A percentile compares a stretch with the other conserved stretches of the same genome.
Conservation (phyloP, 805 yeast species). For the Candida sonorensis region DNA sequence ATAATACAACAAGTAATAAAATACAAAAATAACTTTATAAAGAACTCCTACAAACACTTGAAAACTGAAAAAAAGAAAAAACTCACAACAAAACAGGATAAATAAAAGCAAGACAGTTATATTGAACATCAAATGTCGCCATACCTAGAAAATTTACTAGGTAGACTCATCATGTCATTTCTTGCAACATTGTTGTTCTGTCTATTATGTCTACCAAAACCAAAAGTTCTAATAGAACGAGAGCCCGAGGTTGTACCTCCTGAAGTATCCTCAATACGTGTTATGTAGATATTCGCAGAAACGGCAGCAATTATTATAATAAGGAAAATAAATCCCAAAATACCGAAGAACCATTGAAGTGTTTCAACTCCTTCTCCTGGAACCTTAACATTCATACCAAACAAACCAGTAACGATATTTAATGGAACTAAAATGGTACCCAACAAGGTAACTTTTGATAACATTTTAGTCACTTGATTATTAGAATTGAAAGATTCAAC, state of each 20-base stretch:
- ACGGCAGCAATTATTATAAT: constrained; percentile 17
- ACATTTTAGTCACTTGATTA: constrained; percentile 76
- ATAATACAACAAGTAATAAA: too few relatives aligned
- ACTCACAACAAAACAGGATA: background rate
- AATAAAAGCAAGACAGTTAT: background rate
- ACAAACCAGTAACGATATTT: constrained; percentile 83
- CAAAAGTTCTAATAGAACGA: constrained; percentile 19
- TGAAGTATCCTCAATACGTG: constrained; percentile 12
- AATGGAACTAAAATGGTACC: constrained; percentile 90
- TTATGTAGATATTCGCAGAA: constrained; percentile 21
- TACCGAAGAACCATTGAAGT: constrained; percentile 49
- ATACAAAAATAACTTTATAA: too few relatives aligned
- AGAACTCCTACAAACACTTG: too few relatives aligned
- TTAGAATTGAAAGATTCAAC: constrained; percentile 87
- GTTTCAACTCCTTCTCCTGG: constrained; percentile 54
- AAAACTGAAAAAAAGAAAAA: background rate
- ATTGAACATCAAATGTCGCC: too few relatives aligned
- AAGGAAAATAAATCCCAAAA: constrained; percentile 24
- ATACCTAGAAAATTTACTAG: constrained; percentile 25
- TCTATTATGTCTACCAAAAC: constrained; percentile 21
- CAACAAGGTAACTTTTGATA: constrained; percentile 80
- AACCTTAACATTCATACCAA: constrained; percentile 91
- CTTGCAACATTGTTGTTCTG: constrained; percentile 11
- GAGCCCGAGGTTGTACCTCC: constrained; percentile 4
- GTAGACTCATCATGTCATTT: constrained; percentile 25